Base-by-base conservation (phyloP, 1,139 yeast species). In the Hyphopichia pseudoburtonii region DNA sequence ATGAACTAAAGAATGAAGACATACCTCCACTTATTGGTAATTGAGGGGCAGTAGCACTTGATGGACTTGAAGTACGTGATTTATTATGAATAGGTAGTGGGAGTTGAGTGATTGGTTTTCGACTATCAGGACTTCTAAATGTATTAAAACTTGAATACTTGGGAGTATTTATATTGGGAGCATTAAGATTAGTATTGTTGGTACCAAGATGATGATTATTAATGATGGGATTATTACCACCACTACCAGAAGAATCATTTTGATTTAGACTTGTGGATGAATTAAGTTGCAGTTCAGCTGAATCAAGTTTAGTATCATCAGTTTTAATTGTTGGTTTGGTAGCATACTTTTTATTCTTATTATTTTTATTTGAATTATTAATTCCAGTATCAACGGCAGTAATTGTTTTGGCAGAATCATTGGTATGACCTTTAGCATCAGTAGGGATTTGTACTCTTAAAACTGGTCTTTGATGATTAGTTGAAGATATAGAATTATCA, bases 391-490 rank as follows among this genome's bases (percentile, higher is more conserved):
- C 75, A n/a, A 62, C 37, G 2, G 76, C 76, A 3, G 74, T 67
- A 22, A 70, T 48, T 2, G 76, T 70, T 30, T 59, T 48, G 9
- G 64, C 70, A 38, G 65, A 55, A 34, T 61, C 70, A 24, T 42
- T 42, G 17, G 21, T 34, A 11, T 16, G 16, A 5, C 54, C 45
- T 41, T 65, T 66, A 6, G 69, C 51, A 46, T 69, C 76, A 0
- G 60, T 56, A 0, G 80, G 80, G 26, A 75, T 75, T 52, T 73
- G 78, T 10, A 76, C 80, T 36, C 80, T 51, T 26, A 76, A 54
- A 3, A 74, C 62, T 2, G 81, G 81, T 35, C 80, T 54, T 23
- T 64, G 65, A 24, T 31, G 34, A 16, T 12, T 10, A 43, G 39
- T 12, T 6, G 41, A 34, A 5, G 41, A 28, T 3, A 27, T 12